A percentile compares a stretch with the other conserved stretches of the same genome.
Evolutionary conservation across 768 basidiomycete genomes (phyloP).

Genomic region (Lyophyllum semitale): DNA sequence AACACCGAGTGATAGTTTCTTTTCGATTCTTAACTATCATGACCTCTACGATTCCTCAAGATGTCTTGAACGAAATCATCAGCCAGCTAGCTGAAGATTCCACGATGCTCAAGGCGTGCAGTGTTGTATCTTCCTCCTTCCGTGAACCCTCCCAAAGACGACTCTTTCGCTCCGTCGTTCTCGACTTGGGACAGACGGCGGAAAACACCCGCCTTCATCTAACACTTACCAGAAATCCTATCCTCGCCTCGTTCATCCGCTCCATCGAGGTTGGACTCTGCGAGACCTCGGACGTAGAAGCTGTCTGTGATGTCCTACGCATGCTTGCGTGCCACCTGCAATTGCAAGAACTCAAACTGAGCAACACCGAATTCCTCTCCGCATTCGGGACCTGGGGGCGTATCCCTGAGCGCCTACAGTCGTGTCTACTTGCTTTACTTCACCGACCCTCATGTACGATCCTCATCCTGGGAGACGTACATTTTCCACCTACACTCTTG

Average conservation of each 20-base stretch:
- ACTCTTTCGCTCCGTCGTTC: no score
- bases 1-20: no score
- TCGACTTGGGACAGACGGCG: background rate
- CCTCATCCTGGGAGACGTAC: background rate
- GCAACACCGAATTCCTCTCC: background rate
- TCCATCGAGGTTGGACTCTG: background rate
- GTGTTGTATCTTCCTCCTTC: no score
- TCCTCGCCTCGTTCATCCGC: background rate
- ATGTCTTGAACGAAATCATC: no score
- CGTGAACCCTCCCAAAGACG: no score
- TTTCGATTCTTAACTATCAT: no score
- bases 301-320: background rate
- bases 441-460: background rate
- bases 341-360: background rate
- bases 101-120: no score
- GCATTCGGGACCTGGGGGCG: background rate
- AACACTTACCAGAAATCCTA: background rate
- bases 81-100: no score
- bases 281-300: background rate
- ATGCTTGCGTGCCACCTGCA: background rate
- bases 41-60: no score
- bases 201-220: background rate
- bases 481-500: background rate
- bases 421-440: background rate
- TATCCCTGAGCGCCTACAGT: background rate